These are phyloP conservation scores for Colletotrichum sp. DNA, from an alignment of 2,329 filamentous ascomycete species.

Conservation along the genomic window DNA sequence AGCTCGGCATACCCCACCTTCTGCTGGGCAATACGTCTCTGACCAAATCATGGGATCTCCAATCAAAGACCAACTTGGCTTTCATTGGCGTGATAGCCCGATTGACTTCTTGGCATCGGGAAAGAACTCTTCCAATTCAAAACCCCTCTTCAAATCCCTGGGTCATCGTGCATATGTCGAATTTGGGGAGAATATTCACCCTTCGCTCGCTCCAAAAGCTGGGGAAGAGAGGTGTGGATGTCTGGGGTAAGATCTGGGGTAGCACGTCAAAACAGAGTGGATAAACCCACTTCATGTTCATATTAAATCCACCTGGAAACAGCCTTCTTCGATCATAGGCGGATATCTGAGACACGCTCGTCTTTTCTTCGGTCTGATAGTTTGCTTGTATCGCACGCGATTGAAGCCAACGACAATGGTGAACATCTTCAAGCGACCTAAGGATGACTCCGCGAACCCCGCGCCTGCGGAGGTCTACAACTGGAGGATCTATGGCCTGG, in stretches of 20 bases:
- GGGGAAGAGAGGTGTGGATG: not conserved
- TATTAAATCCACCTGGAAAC: not conserved
- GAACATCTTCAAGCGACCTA: not conserved
- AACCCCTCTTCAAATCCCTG: not conserved
- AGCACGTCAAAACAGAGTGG: not conserved
- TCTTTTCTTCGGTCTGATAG: not conserved
- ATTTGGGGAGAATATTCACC: not conserved
- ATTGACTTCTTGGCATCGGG: not conserved
- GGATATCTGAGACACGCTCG: not conserved
- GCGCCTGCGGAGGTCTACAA: conserved; percentile 29
- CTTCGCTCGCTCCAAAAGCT: not conserved
- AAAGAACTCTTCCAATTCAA: not conserved
- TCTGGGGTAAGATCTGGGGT: not conserved
- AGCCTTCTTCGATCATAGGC: not conserved
- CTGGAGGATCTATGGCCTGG: conserved; percentile 31
- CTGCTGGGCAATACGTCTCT: not conserved
- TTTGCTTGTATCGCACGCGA: not conserved
- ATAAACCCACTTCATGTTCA: not conserved
- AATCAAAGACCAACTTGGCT: not conserved
- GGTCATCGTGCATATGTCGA: not conserved
- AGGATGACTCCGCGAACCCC: conserved; percentile 18
- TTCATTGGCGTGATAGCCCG: not conserved
- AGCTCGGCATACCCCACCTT: not conserved
- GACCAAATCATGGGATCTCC: not conserved
- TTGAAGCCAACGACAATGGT: not conserved